phyloP scores from a whole-genome alignment of 768 basidiomycete genomes.

The Coprinopsis strossmayeri region DNA sequence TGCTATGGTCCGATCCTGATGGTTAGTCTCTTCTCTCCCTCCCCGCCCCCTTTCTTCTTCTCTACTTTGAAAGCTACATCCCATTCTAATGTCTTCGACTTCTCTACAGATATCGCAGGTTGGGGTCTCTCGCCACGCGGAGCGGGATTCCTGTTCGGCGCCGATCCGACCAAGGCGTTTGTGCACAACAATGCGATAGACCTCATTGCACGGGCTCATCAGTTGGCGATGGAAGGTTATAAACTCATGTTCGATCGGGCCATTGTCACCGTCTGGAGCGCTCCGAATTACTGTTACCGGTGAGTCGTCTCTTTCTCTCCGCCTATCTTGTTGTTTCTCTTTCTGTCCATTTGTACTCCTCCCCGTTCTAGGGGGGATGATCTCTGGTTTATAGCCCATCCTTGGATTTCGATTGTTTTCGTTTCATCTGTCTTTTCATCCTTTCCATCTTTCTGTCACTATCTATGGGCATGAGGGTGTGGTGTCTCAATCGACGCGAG shows the following conservation, averaged over 20 bases:
- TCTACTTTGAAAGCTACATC: too few species aligned
- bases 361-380: background rate
- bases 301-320: conserved; percentile 34
- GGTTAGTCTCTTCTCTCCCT: conserved; percentile 35
- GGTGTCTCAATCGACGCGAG: too few species aligned
- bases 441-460: too few species aligned
- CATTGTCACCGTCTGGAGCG: conserved; percentile 98
- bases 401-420: too few species aligned
- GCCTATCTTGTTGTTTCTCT: conserved; percentile 6
- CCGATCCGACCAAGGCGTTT: conserved; percentile 85
- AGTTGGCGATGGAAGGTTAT: conserved; percentile 96
- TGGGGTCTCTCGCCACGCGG: conserved; percentile 99
- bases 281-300: conserved; percentile 98
- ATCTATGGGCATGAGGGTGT: too few species aligned
- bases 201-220: conserved; percentile 94
- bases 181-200: conserved; percentile 89
- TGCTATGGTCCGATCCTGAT: conserved; percentile 99
- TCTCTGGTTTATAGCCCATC: too few species aligned
- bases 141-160: conserved; percentile 93
- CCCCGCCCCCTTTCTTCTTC: background rate
- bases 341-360: background rate
- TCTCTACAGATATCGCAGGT: conserved; percentile 56
- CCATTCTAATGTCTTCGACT: too few species aligned
- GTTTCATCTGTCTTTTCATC: too few species aligned
- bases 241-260: conserved; percentile 95